These are phyloP conservation scores for Trichoderma atroviride DNA, from an alignment of 2,329 filamentous ascomycete species.

Conservation along the genomic window DNA sequence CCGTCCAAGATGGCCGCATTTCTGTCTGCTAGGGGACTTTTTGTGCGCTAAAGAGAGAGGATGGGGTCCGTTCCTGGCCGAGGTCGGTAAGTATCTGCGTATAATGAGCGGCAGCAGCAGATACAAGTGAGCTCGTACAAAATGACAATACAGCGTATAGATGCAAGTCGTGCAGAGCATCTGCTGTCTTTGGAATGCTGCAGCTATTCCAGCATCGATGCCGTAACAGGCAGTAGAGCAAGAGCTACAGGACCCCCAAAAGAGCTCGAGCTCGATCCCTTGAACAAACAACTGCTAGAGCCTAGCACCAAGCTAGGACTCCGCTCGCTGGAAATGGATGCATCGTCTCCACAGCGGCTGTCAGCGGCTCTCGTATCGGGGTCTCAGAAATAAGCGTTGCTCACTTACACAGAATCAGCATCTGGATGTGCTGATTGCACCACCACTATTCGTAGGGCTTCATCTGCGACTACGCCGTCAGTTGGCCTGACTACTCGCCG, in stretches of 20 bases:
- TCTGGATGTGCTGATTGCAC: background rate
- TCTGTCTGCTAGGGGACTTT: slow-evolving; percentile 3
- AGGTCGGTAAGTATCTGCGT: background rate
- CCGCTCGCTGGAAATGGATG: slow-evolving; percentile 1
- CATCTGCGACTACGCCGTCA: background rate
- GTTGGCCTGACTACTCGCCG: background rate
- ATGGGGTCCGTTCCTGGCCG: background rate
- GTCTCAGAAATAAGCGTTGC: background rate
- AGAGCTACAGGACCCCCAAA: background rate
- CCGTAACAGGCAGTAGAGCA: background rate
- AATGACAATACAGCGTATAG: background rate
- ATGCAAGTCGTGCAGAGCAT: background rate
- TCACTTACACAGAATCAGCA: background rate
- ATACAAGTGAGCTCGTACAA: background rate
- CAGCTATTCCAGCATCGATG: background rate
- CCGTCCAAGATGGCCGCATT: background rate
- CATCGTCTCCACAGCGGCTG: slow-evolving; percentile 21
- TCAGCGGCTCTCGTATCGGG: slow-evolving; percentile 22
- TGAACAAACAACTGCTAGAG: background rate
- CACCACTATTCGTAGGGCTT: background rate
- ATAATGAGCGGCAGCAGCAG: background rate
- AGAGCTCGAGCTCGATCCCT: background rate
- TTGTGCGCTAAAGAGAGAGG: background rate
- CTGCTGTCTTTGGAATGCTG: background rate
- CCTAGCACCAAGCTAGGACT: background rate